Evolutionary conservation across 2,329 filamentous ascomycete species (phyloP).

Genomic region (Apiospora aurea): DNA sequence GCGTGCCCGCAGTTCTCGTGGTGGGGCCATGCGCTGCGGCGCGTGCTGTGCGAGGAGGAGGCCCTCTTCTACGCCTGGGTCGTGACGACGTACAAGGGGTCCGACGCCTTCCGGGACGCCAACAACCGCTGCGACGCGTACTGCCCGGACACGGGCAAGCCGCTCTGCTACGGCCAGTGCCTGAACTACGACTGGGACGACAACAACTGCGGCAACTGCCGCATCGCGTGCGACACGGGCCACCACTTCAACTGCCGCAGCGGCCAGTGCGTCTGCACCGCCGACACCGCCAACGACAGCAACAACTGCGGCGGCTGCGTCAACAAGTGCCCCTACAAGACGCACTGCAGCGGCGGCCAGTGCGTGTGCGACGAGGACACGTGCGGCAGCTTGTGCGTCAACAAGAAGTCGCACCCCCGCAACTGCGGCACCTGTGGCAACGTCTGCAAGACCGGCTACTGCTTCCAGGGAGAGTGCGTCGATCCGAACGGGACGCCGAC

Average conservation of each 20-base stretch:
- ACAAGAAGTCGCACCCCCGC: conserved; percentile 28
- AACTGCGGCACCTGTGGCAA: conserved; percentile 31
- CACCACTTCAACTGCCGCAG: background rate
- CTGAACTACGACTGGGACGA: background rate
- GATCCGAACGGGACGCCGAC: background rate
- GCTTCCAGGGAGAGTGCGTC: conserved; percentile 29
- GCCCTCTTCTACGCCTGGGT: conserved; percentile 23
- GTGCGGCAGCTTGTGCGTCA: conserved; percentile 28
- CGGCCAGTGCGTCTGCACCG: conserved; percentile 1
- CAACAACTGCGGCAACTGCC: background rate
- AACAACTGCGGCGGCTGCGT: conserved; percentile 31
- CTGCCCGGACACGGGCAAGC: background rate
- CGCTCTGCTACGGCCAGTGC: background rate
- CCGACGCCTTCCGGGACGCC: conserved; percentile 19
- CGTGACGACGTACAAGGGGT: conserved; percentile 20
- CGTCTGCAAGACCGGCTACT: conserved; percentile 29
- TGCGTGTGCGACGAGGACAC: conserved; percentile 28
- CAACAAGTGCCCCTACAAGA: conserved; percentile 26
- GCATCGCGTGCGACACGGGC: background rate
- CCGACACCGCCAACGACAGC: conserved; percentile 20
- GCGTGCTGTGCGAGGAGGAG: conserved; percentile 13
- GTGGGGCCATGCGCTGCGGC: background rate
- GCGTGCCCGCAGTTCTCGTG: conserved; percentile 23
- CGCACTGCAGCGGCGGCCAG: conserved; percentile 23
- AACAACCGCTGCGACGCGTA: conserved; percentile 14